Percentiles rank a stretch among this genome's conserved stretches.
Conservation (phyloP, 148 eudicot genomes). For the Mesembryanthemum crystallinum region DNA sequence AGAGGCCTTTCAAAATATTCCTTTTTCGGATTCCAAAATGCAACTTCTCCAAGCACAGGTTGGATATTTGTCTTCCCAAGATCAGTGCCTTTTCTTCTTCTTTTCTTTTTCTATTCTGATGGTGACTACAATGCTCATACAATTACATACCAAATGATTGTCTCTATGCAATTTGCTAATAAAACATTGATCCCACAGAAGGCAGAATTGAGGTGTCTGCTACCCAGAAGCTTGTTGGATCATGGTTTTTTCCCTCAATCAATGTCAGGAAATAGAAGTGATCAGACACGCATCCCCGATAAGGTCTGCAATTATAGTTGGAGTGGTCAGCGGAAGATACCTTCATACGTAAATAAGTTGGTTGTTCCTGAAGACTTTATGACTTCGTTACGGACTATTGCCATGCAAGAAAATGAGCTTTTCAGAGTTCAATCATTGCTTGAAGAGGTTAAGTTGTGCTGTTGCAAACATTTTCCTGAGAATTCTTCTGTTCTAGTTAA, state of each 20-base stretch:
- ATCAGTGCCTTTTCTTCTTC: not conserved
- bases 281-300: slow-evolving; percentile 18
- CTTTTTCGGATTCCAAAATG: slow-evolving; percentile 62
- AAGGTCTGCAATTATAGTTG: slow-evolving; percentile 56
- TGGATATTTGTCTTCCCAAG: not conserved
- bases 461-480: slow-evolving; percentile 2
- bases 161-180: slow-evolving; percentile 12
- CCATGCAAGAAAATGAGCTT: slow-evolving; percentile 75
- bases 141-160: not conserved
- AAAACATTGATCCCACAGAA: slow-evolving; percentile 45
- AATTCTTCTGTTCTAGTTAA: slow-evolving; percentile 7
- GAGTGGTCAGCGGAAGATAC: slow-evolving; percentile 84
- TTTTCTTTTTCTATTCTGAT: not conserved
- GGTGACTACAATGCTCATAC: not conserved
- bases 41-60: slow-evolving; percentile 96
- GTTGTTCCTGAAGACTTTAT: slow-evolving; percentile 82
- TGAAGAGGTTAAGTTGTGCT: slow-evolving; percentile 58
- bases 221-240: slow-evolving; percentile 66
- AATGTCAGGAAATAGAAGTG: slow-evolving; percentile 30
- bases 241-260: slow-evolving; percentile 58
- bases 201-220: slow-evolving; percentile 78
- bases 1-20: slow-evolving; percentile 58
- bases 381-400: slow-evolving; percentile 76
- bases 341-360: slow-evolving; percentile 64
- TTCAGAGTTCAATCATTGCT: slow-evolving; percentile 68